These are phyloP conservation scores for Polytrichum formosum DNA, from an alignment of 225 moss, liverwort and hornwort genomes.

Conservation along the genomic window DNA sequence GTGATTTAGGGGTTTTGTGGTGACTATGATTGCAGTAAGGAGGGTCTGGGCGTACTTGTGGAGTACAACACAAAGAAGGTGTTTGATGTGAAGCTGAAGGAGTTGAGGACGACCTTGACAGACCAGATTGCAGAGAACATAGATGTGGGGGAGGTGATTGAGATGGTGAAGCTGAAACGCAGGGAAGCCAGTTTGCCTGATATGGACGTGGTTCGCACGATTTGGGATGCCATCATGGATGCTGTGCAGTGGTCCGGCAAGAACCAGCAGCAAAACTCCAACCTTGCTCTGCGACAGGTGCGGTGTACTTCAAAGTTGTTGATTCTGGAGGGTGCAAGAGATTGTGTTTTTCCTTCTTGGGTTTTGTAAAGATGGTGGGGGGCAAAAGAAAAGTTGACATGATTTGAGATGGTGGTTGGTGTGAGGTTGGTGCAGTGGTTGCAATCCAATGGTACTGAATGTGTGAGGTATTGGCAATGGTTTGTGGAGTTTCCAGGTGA, in stretches of 20 bases:
- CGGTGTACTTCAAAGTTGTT: neutral
- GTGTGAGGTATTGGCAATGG: neutral
- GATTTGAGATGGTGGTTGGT: no score
- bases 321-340: no score
- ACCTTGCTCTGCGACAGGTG: constrained; percentile 85
- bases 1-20: neutral
- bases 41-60: constrained; percentile 79
- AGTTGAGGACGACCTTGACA: constrained; percentile 71
- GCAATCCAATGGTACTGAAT: neutral
- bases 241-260: constrained; percentile 98
- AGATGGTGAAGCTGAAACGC: constrained; percentile 84
- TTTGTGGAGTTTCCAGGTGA: constrained; percentile 48
- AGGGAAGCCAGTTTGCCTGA: constrained; percentile 81
- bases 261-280: constrained; percentile 95
- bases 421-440: no score
- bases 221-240: constrained; percentile 97
- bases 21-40: constrained; percentile 59
- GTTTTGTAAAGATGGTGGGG: no score
- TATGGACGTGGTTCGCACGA: constrained; percentile 86
- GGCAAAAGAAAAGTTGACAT: no score
- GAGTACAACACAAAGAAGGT: constrained; percentile 98
- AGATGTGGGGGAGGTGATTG: constrained; percentile 79
- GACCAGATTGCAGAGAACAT: constrained; percentile 81
- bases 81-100: constrained; percentile 90
- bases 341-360: no score